These are phyloP conservation scores for Lolium rigidum DNA, from an alignment of 176 grass and related monocot genomes.

Conservation along the genomic window DNA sequence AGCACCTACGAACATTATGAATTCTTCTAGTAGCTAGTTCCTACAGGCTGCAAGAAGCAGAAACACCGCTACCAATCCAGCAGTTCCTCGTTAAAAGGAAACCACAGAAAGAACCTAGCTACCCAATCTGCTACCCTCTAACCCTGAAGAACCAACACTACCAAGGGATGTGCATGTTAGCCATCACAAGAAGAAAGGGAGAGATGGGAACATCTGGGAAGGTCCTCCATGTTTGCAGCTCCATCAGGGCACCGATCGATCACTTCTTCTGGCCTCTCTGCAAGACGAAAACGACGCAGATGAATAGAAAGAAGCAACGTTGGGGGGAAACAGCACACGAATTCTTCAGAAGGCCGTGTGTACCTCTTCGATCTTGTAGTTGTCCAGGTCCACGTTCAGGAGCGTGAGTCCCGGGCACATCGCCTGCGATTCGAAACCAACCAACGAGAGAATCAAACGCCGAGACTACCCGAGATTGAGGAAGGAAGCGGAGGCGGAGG, in stretches of 20 bases:
- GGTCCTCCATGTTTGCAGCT: slow-evolving; percentile 32
- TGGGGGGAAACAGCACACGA: background rate
- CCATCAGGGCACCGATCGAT: slow-evolving; percentile 21
- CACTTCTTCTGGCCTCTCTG: slow-evolving; percentile 40
- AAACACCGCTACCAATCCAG: background rate
- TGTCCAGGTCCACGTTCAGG: slow-evolving; percentile 36
- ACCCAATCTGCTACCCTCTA: slow-evolving; percentile 9
- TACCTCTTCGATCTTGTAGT: slow-evolving; percentile 60
- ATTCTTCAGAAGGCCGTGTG: background rate
- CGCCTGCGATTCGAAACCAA: slow-evolving; percentile 41
- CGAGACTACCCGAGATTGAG: background rate
- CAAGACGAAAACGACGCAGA: slow-evolving; percentile 23
- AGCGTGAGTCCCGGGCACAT: slow-evolving; percentile 46
- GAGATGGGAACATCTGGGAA: slow-evolving; percentile 29
- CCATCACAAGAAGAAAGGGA: slow-evolving; percentile 17
- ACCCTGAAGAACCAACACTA: slow-evolving; percentile 21
- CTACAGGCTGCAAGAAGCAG: slow-evolving; percentile 17
- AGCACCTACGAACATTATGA: slow-evolving; percentile 28
- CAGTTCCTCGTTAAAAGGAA: background rate
- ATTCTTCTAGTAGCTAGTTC: background rate
- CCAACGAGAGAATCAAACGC: slow-evolving; percentile 8
- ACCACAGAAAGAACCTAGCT: slow-evolving; percentile 23
- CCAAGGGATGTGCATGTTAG: slow-evolving; percentile 21
- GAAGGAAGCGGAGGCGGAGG: background rate
- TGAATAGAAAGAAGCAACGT: slow-evolving; percentile 43